These are phyloP conservation scores for Rubia tinctorum DNA, from an alignment of 305 asterid species.

Conservation along the genomic window DNA sequence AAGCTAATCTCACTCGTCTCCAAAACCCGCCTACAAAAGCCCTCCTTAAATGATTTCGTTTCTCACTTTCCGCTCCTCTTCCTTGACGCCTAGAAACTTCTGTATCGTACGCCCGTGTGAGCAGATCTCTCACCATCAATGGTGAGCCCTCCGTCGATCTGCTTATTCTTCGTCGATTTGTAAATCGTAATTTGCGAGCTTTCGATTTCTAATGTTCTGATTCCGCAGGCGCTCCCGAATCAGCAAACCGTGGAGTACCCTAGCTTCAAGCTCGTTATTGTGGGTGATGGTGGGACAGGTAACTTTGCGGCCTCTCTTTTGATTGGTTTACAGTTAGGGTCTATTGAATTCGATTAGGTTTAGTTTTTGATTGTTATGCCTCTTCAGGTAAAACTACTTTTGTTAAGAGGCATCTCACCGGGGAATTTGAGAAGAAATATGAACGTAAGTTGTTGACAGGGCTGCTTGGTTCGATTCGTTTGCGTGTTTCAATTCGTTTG, in stretches of 20 bases:
- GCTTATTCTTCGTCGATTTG: no score
- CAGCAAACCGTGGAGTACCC: constrained; percentile 79
- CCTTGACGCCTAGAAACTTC: neutral
- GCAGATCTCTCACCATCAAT: no score
- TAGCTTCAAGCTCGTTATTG: constrained; percentile 72
- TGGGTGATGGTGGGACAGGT: constrained; percentile 87
- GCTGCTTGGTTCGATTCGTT: no score
- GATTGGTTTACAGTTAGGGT: no score
- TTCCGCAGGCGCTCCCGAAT: constrained; percentile 55
- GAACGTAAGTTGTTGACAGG: constrained; percentile 23
- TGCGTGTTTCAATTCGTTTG: no score
- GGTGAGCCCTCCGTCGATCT: constrained; percentile 6
- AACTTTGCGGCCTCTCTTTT: neutral
- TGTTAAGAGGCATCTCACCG: constrained; percentile 83
- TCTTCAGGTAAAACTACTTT: constrained; percentile 68
- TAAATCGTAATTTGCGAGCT: no score
- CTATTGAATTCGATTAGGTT: no score
- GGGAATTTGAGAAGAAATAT: constrained; percentile 91
- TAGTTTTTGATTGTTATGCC: no score
- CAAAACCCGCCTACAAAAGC: constrained; percentile 2
- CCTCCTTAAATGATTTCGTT: neutral
- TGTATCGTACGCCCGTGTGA: no score
- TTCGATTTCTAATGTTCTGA: neutral
- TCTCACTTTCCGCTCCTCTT: neutral
- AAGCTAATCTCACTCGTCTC: constrained; percentile 5